Base-by-base conservation (phyloP, 2,329 filamentous ascomycete genomes). In the Fusarium dimerum region DNA sequence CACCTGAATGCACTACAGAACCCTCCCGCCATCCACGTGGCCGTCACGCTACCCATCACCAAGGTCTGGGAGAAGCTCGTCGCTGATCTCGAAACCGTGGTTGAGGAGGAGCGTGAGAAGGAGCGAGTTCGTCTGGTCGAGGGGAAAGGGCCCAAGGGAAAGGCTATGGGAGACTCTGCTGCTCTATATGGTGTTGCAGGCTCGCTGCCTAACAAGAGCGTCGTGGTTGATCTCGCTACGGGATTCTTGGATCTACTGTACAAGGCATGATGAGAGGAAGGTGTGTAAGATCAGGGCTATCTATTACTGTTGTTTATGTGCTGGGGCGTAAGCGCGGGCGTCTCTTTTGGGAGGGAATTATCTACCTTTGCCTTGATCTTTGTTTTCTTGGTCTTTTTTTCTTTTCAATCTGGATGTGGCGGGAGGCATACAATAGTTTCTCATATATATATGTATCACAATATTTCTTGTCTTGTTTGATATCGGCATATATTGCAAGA, bases 131-230 rank as follows among this genome's bases (percentile, higher is more conserved):
- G 88, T 46, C 77, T 84, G 41, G 86, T 84, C 2, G 85, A 90
- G 73, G 87, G 87, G 11, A 88, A 86, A 72, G 79, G 79, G 0
- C 72, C 75, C 32, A 82, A 86, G 71, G 86, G 85, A 36, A 84
- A 86, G 69, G 85, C 83, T 20, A 81, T 85, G 63, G 90, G 90
- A 2, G 90, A 96, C 69, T 86, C 90, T 13, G 90, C 91, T 2
- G 92, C 92, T 5, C 75, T 99, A 56, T 99, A 99, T 73, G 94
- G 94, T 49, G 92, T 99, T 51, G 94, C 94, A 0, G 94, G 94
- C 6, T 95, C 90, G 66, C 74, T 99, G 71, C 94, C 94, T 1
- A 95, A 99, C 71, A 97, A 97, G 82, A 91, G 89, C 62, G 87
- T 99, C 34, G 92, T 99, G 32, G 90, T 90, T 60, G 90, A 96